These are phyloP conservation scores for Thozetella sp. DNA, from an alignment of 495 filamentous ascomycete species.

Conservation along the genomic window DNA sequence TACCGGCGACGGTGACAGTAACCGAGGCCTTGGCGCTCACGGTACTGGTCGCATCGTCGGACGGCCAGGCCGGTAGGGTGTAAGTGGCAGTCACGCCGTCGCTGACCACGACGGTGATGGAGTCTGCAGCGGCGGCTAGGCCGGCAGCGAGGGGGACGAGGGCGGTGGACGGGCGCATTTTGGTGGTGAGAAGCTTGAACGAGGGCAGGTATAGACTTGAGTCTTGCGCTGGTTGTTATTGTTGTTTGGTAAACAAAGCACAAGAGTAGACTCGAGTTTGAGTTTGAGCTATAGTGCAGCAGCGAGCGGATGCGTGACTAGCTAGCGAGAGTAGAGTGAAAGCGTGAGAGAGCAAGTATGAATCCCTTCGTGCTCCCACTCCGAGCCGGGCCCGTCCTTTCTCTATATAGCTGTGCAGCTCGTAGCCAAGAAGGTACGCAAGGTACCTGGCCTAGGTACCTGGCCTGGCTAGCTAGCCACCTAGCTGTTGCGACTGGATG, in stretches of 20 bases:
- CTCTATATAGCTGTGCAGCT: too few relatives aligned
- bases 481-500: too few relatives aligned
- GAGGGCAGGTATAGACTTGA: background rate
- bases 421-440: too few relatives aligned
- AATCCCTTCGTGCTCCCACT: too few relatives aligned
- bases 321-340: too few relatives aligned
- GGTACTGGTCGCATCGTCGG: background rate
- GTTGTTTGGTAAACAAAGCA: too few relatives aligned
- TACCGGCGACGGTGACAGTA: slow-evolving; percentile 1
- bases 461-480: too few relatives aligned
- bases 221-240: too few relatives aligned
- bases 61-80: slow-evolving; percentile 43
- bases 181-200: slow-evolving; percentile 1
- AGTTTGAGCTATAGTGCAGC: background rate
- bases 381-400: too few relatives aligned
- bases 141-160: slow-evolving; percentile 5
- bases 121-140: slow-evolving; percentile 27
- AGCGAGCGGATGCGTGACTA: background rate
- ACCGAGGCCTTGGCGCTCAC: background rate
- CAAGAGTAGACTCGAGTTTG: too few relatives aligned
- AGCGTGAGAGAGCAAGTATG: background rate
- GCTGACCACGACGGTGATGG: slow-evolving; percentile 57
- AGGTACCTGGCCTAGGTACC: too few relatives aligned
- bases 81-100: slow-evolving; percentile 68
- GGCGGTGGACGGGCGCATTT: slow-evolving; percentile 11